Evolutionary conservation across 2,329 filamentous ascomycete genomes (phyloP), one percentile per base, ranked within the genome.

Genomic region (Colletotrichum gigasporum): DNA sequence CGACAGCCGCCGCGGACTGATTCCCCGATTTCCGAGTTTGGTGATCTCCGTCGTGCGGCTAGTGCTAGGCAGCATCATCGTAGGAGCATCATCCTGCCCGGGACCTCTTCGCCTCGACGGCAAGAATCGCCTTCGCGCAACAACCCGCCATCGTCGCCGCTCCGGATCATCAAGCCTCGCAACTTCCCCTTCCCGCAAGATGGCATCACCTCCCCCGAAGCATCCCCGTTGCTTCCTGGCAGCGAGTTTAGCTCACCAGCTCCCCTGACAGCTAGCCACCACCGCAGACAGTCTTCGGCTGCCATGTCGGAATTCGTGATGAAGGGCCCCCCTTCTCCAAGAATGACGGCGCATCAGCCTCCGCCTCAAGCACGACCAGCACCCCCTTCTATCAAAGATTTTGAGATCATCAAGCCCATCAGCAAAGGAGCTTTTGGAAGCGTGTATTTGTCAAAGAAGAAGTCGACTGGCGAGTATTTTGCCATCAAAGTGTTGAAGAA

Each of bases 401-500:
- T 99, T 71, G 96, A 99, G 76, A 97, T 99, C 70, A 97, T 99
- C 80, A 99, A 99, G 74, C 96, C 96, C 5, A 99, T 99, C 78
- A 99, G 96, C 79, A 98, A 97, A 79, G 96, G 96, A 51, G 96
- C 96, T 4, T 99, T 99, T 76, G 96, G 96, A 5, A 98, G 96
- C 75, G 96, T 99, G 7, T 99, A 99, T 74, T 81, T 99, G 30
- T 95, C 96, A 1, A 99, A 98, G 81, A 99, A 99, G 84, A 98
- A 97, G 78, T 96, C 93, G 0, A 99, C 96, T 0, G 95, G 94
- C 45, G 96, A 99, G 73, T 99, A 99, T 77, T 99, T 95, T 76
- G 96, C 96, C 9, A 98, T 99, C 81, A 99, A 99, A 75, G 96
- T 98, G 1, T 79, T 99, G 64, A 98, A 98, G 75, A 99, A 99